Conservation (phyloP, 805 yeast species). For the Saturnispora hagleri region DNA sequence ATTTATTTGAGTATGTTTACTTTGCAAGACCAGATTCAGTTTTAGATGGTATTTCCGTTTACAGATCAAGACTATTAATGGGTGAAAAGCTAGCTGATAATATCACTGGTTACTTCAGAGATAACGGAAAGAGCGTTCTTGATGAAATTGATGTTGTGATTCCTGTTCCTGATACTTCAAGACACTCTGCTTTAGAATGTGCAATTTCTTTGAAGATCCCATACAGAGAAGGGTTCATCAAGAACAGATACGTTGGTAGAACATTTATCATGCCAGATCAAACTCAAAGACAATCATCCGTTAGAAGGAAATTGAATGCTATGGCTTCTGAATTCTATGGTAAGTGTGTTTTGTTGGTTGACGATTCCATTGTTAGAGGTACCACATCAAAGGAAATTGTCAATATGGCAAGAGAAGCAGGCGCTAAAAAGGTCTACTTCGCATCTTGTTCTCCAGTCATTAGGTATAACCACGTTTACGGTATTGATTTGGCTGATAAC, state of each 20-base stretch:
- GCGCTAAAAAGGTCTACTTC: conserved; percentile 89
- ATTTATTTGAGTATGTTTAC: conserved; percentile 93
- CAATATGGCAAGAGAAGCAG: conserved; percentile 97
- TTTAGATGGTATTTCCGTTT: conserved; percentile 92
- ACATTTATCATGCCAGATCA: conserved; percentile 99
- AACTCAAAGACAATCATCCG: conserved; percentile 85
- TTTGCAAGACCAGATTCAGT: conserved; percentile 97
- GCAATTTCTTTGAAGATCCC: conserved; percentile 74
- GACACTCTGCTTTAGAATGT: conserved; percentile 89
- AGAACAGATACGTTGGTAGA: conserved; percentile 94
- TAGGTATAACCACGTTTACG: conserved; percentile 90
- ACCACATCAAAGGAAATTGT: conserved; percentile 95
- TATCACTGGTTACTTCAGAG: conserved; percentile 36
- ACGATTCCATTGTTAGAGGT: conserved; percentile 96
- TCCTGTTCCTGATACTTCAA: conserved; percentile 97
- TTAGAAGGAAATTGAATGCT: conserved; percentile 89
- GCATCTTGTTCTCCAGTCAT: conserved; percentile 99
- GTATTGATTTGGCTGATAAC: conserved; percentile 94
- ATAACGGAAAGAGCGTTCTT: conserved; percentile 34
- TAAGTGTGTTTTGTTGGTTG: conserved; percentile 80
- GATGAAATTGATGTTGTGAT: conserved; percentile 83
- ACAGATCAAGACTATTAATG: conserved; percentile 87
- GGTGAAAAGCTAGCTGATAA: conserved; percentile 80
- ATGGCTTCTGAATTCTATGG: conserved; percentile 88
- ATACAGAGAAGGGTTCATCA: conserved; percentile 94